These are phyloP conservation scores for Chenopodium formosanum DNA, from an alignment of 148 eudicot species.

Conservation along the genomic window DNA sequence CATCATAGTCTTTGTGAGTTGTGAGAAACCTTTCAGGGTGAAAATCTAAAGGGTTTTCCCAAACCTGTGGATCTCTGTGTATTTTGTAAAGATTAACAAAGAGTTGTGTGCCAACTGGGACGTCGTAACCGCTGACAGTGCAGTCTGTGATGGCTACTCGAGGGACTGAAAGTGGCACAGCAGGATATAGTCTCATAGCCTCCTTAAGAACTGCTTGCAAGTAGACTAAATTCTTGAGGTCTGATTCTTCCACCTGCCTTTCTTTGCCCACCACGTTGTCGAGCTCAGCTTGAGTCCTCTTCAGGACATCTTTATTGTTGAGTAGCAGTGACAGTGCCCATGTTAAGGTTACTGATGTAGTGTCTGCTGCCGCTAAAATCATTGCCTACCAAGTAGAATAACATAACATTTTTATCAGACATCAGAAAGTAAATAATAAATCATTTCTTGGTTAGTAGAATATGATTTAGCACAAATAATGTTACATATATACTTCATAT, in stretches of 20 bases:
- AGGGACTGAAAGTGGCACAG: conserved; percentile 19
- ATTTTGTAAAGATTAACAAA: conserved; percentile 24
- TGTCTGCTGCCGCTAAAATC: conserved; percentile 27
- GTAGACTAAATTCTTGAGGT: conserved; percentile 22
- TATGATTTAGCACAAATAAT: background rate
- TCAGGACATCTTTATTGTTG: conserved; percentile 14
- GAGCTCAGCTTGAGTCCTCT: conserved; percentile 25
- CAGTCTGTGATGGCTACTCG: conserved; percentile 19
- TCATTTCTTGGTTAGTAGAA: background rate
- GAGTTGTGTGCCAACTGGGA: conserved; percentile 17
- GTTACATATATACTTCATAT: too few relatives aligned
- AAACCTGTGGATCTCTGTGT: conserved; percentile 27
- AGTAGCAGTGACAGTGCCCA: conserved; percentile 35
- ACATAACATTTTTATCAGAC: background rate
- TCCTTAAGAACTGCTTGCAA: conserved; percentile 26
- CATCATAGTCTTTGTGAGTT: conserved; percentile 20
- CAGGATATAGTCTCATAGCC: conserved; percentile 25
- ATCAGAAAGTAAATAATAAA: background rate
- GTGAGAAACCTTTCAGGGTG: conserved; percentile 28
- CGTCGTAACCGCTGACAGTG: conserved; percentile 17
- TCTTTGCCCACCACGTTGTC: conserved; percentile 25
- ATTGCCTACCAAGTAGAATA: conserved; percentile 7
- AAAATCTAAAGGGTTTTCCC: conserved; percentile 20
- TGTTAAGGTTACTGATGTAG: conserved; percentile 22
- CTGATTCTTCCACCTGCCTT: conserved; percentile 26